These are phyloP conservation scores for Polyplosphaeria fusca DNA, from an alignment of 495 filamentous ascomycete species.

Conservation along the genomic window DNA sequence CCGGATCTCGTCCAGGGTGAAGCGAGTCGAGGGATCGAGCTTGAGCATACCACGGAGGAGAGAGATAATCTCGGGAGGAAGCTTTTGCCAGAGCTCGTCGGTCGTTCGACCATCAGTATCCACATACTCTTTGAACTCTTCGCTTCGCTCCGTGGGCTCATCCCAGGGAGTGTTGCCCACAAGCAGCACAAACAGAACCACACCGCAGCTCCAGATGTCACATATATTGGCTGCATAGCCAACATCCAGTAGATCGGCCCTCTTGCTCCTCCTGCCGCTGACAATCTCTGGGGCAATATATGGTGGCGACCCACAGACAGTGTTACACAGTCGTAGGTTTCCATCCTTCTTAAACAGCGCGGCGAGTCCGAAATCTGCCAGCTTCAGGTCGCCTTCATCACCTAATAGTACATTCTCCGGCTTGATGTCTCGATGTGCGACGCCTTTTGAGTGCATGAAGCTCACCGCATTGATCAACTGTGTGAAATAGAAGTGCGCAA, in stretches of 20 bases:
- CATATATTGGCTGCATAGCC: conserved; percentile 82
- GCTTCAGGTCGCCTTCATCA: conserved; percentile 80
- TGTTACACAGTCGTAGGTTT: conserved; percentile 70
- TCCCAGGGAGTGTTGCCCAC: conserved; percentile 99
- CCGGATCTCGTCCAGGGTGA: conserved; percentile 81
- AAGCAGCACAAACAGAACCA: conserved; percentile 91
- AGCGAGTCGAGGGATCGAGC: conserved; percentile 70
- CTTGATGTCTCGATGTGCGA: conserved; percentile 48
- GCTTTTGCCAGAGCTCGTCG: conserved; percentile 80
- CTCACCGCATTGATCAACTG: conserved; percentile 86
- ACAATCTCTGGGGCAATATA: conserved; percentile 93
- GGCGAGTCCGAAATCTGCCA: conserved; percentile 95
- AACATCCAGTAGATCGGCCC: conserved; percentile 39
- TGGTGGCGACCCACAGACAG: conserved; percentile 92
- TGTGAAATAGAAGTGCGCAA: conserved; percentile 93
- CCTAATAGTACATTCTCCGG: conserved; percentile 53
- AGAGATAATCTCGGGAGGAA: conserved; percentile 76
- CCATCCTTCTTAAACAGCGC: conserved; percentile 90
- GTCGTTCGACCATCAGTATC: conserved; percentile 70
- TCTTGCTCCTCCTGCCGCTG: conserved; percentile 31
- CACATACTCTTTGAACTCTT: conserved; percentile 68
- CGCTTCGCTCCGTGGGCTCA: conserved; percentile 64
- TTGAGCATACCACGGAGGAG: conserved; percentile 92
- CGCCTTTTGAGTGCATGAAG: conserved; percentile 76
- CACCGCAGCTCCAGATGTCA: conserved; percentile 96